phyloP scores from a whole-genome alignment of 2,329 filamentous ascomycete genomes.

The Trichoderma koningiopsis region DNA sequence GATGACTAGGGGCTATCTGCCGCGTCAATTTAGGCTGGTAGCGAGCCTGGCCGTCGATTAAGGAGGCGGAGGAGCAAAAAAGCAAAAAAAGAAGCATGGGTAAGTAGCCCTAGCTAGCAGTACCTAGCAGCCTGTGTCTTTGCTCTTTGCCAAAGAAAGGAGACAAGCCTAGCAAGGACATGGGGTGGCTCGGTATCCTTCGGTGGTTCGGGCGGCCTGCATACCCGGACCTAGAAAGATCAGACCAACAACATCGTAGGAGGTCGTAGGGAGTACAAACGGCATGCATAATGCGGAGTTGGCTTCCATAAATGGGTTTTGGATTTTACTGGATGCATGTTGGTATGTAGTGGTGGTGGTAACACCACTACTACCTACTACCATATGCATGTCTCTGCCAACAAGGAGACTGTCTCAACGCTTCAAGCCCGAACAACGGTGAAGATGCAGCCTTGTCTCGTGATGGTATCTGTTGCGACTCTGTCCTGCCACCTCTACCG shows the following conservation, averaged over 20 bases:
- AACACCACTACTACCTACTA: not conserved
- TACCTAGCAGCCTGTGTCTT: not conserved
- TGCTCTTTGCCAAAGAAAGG: conserved; percentile 15
- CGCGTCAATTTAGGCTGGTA: conserved; percentile 8
- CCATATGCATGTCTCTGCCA: not conserved
- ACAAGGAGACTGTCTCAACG: not conserved
- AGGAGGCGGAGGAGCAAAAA: not conserved
- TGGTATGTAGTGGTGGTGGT: not conserved
- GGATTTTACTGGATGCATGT: not conserved
- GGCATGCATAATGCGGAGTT: conserved; percentile 21
- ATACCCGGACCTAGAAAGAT: conserved; percentile 5
- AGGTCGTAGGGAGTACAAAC: conserved; percentile 1
- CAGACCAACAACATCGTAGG: conserved; percentile 18
- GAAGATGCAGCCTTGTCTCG: conserved; percentile 20
- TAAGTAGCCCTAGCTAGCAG: not conserved
- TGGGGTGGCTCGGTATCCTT: conserved; percentile 4
- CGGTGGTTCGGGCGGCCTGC: conserved; percentile 6
- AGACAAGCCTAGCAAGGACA: conserved; percentile 9
- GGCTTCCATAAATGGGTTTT: not conserved
- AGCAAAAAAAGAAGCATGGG: not conserved
- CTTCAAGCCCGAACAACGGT: conserved; percentile 5
- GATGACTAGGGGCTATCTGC: not conserved
- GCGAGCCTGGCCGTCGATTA: conserved; percentile 4
- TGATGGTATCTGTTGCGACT: conserved; percentile 12
- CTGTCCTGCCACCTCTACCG: conserved; percentile 9